A percentile compares a stretch with the other conserved stretches of the same genome.
phyloP scores from a whole-genome alignment of 805 yeast genomes.

The Sugiyamaella americana region DNA sequence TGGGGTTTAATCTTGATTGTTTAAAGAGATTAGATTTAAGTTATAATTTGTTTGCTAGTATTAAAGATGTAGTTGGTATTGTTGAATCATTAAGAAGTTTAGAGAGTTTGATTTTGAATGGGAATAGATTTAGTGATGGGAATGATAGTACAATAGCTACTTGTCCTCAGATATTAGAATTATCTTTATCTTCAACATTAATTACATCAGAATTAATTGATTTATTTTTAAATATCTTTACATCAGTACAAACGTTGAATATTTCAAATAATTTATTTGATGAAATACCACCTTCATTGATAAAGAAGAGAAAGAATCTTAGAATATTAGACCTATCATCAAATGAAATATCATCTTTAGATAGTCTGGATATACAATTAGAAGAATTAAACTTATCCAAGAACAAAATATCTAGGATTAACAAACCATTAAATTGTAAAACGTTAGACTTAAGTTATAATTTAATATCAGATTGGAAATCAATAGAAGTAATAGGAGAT shows the following conservation, averaged over 20 bases:
- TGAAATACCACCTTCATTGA: conserved; percentile 12
- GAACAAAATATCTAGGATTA: conserved; percentile 30
- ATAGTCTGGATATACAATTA: conserved; percentile 16
- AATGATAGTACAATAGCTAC: neutral
- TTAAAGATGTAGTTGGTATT: conserved; percentile 37
- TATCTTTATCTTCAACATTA: conserved; percentile 21
- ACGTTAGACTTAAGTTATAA: conserved; percentile 50
- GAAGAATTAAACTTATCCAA: conserved; percentile 33
- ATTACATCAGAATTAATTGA: conserved; percentile 12
- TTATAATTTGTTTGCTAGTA: conserved; percentile 46
- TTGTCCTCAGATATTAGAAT: conserved; percentile 4
- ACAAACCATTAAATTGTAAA: neutral
- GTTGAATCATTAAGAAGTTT: conserved; percentile 36
- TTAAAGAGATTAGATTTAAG: conserved; percentile 48
- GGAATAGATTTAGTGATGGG: conserved; percentile 27
- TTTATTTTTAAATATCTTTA: conserved; percentile 28
- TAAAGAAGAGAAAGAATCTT: neutral
- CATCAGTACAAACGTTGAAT: conserved; percentile 22
- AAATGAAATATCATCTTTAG: conserved; percentile 29
- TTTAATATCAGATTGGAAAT: conserved; percentile 40
- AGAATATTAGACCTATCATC: conserved; percentile 37
- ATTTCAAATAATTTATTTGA: conserved; percentile 21
- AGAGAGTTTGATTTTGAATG: conserved; percentile 42
- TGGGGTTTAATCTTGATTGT: conserved; percentile 3
- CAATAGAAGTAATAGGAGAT: conserved; percentile 41